Base-by-base conservation (phyloP, 306 rosid genomes). In the Fragaria iinumae region DNA sequence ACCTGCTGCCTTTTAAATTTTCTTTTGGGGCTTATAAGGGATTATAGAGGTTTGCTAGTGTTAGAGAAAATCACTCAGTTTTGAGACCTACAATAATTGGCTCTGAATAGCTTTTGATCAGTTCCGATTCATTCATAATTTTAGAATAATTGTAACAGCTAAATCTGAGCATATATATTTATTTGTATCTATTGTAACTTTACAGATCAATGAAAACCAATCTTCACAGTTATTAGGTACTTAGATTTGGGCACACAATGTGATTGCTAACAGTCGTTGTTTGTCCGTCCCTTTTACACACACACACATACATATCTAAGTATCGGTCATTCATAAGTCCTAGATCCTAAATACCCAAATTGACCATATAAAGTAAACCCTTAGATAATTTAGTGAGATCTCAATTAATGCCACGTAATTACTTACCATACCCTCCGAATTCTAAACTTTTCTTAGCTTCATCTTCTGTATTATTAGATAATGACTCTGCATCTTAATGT, bases 401-500 rank as follows among this genome's bases (percentile, higher is more conserved):
- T 52, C 3, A 8, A 52, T n/a, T 11, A 59, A 59, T 23, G 65
- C 13, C 17, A 59, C 36, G 11, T 23, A 5, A 2, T 59, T 38
- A 38, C 39, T 29, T 59, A 25, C 17, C 65, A 10, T 25, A 23
- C 65, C 65, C 14, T 59, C 16, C 36, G 4, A 23, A 23, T 21
- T 59, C 65, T 70, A 17, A 25, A 49, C 59, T 25, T 47, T 47
- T 10, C 43, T 48, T 48, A 49, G 6, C 59, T 9, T 17, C 45
- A 9, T 27, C 45, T 16, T 9, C 4, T 74, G 12, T 29, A 16
- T 59, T 38, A 29, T 36, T 32, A 62, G 57, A 76, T 70, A 71
- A 52, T 34, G 64, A 21, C 50, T 45, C 23, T 56, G 39, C 65
- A 68, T 59, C 73, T 16, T 45, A 67, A 67, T 74, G 48, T 48